Evolutionary conservation across 202 grass and related monocot species (phyloP), one percentile per base, ranked within the genome.

Genomic region (Brachypodium distachyon): DNA sequence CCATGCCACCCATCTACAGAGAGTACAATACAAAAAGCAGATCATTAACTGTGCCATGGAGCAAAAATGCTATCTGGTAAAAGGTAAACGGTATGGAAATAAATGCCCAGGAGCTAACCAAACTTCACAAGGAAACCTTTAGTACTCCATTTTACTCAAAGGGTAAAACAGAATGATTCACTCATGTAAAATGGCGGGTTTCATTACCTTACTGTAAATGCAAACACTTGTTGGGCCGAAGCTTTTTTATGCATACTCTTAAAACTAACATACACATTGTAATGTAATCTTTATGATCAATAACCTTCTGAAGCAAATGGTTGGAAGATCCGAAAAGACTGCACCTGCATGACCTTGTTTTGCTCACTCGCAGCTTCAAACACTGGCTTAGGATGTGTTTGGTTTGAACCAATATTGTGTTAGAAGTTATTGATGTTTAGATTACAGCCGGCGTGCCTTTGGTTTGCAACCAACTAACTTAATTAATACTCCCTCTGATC

Each of bases 1-100:
- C 83, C 34, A 83, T 83, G 40, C 82, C 85, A 81, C 74, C 78
- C 42, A 99, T 94, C 96, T 99, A 77, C 68, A 76, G 12, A 90
- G 18, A 79, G 17, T 67, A 74, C 22, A 74, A 41, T 52, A 65
- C 13, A 84, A 8, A 62, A 81, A 73, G 3, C 5, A 72, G 31
- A 71, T 23, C 55, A 11, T n/a, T 76, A 76, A 76, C 13, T 10
- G 25, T 1, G 54, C 16, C 26, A 67, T 36, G 11, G 36, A 68
- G 67, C 25, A 61, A 79, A 48, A 78, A 27, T 36, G 17, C 6
- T 13, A 44, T 67, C 21, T 43, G 13, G 43, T 67, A 40, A 77
- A 53, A 31, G 39, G 18, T 55, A 67, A 44, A 54, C 42, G 61
- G 32, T 16, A 68, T 28, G 29, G n/a, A 59, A 61, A 39, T 39